phyloP scores from a whole-genome alignment of 345 rosid genomes.

The Eucalyptus urophylla region DNA sequence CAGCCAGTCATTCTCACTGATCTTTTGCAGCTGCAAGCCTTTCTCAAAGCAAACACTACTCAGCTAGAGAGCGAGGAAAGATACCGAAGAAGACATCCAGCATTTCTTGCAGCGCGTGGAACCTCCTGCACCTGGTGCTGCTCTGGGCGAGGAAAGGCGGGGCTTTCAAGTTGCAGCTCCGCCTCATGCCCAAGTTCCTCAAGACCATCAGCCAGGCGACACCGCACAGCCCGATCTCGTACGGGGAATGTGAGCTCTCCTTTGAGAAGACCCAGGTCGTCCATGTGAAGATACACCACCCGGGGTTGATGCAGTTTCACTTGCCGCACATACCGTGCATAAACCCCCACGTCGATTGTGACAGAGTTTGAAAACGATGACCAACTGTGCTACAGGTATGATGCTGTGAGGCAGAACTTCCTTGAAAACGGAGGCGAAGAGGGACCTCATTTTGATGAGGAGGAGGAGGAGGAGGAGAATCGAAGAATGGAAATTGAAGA shows the following conservation, averaged over 20 bases:
- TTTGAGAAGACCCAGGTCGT: slow-evolving; percentile 72
- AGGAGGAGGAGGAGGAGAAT: slow-evolving; percentile 2
- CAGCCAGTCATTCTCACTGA: neutral
- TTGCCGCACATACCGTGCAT: slow-evolving; percentile 50
- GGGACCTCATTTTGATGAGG: neutral
- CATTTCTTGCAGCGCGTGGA: slow-evolving; percentile 31
- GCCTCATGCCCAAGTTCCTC: slow-evolving; percentile 36
- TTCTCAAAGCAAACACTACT: neutral
- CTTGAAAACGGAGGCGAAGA: neutral
- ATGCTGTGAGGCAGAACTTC: slow-evolving; percentile 3
- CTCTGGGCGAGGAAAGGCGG: slow-evolving; percentile 74
- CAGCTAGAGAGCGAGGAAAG: neutral
- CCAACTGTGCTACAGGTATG: neutral
- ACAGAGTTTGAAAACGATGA: slow-evolving; percentile 23
- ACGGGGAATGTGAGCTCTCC: slow-evolving; percentile 63
- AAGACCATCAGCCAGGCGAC: slow-evolving; percentile 18
- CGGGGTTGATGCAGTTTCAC: slow-evolving; percentile 28
- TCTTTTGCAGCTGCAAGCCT: neutral
- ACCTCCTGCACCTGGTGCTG: slow-evolving; percentile 38
- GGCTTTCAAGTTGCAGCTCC: slow-evolving; percentile 37
- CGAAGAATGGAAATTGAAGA: slow-evolving; percentile 2
- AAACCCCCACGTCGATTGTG: slow-evolving; percentile 31
- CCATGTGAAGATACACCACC: slow-evolving; percentile 51
- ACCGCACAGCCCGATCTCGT: slow-evolving; percentile 3
- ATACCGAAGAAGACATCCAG: neutral